These are phyloP conservation scores for Parafenestella ontariensis DNA, from an alignment of 2,329 filamentous ascomycete species.

Conservation along the genomic window DNA sequence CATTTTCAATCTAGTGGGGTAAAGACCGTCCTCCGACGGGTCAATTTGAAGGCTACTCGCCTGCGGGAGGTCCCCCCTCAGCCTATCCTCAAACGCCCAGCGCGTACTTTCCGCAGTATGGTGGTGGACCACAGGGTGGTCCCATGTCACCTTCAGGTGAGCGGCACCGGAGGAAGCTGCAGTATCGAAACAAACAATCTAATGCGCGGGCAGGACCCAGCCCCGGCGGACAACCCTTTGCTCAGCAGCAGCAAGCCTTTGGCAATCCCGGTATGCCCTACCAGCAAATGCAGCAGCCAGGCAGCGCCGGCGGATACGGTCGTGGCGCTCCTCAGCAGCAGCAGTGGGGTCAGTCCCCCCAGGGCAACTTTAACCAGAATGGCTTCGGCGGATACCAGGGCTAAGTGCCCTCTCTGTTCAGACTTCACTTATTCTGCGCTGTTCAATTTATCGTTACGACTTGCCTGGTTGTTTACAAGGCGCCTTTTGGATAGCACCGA, in stretches of 20 bases:
- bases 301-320: conserved; percentile 82
- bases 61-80: conserved; percentile 74
- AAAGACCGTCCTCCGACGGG: conserved; percentile 94
- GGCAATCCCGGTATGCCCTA: conserved; percentile 63
- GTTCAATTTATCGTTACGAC: conserved; percentile 40
- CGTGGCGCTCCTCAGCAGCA: conserved; percentile 68
- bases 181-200: conserved; percentile 47
- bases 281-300: conserved; percentile 56
- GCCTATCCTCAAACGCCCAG: conserved; percentile 80
- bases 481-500: conserved; percentile 47
- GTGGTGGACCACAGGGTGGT: conserved; percentile 65
- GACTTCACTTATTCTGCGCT: conserved; percentile 38
- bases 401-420: conserved; percentile 46
- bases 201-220: conserved; percentile 58
- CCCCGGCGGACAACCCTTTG: conserved; percentile 69
- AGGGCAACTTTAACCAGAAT: conserved; percentile 58
- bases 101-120: conserved; percentile 92
- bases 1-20: conserved; percentile 76
- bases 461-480: conserved; percentile 45
- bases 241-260: conserved; percentile 63
- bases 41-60: conserved; percentile 82
- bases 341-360: conserved; percentile 61
- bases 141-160: conserved; percentile 66
- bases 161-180: conserved; percentile 45
- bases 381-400: conserved; percentile 68